A percentile compares a stretch with the other conserved stretches of the same genome.
Evolutionary conservation across 129 eudicot genomes (phyloP).

Genomic region (Chrysanthemum seticuspe): DNA sequence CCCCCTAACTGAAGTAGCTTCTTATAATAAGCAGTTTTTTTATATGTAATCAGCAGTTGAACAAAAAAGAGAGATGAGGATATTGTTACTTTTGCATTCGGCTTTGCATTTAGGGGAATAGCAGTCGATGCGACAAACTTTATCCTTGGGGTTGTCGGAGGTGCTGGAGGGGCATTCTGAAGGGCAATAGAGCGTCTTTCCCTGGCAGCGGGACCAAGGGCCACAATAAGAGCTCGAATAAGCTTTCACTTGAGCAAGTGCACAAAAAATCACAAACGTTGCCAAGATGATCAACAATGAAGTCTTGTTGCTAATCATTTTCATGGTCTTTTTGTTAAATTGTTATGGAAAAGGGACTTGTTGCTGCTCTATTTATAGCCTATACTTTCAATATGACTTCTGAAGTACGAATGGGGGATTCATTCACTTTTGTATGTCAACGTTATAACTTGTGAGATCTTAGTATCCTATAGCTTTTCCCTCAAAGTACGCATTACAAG

Average conservation of each 20-base stretch:
- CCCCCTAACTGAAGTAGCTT: no score
- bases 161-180: constrained; percentile 41
- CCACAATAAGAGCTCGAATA: constrained; percentile 29
- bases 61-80: background rate
- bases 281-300: constrained; percentile 8
- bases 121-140: constrained; percentile 48
- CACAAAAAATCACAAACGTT: constrained; percentile 23
- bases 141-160: constrained; percentile 34
- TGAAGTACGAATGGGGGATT: background rate
- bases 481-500: background rate
- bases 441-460: constrained; percentile 19
- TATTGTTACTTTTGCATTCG: constrained; percentile 28
- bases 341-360: background rate
- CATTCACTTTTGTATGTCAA: constrained; percentile 15
- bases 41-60: background rate
- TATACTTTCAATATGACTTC: background rate
- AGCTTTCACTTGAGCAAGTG: constrained; percentile 25
- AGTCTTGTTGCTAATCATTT: constrained; percentile 17
- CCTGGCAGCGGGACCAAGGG: constrained; percentile 15
- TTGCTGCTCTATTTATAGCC: constrained; percentile 22
- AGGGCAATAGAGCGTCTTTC: constrained; percentile 30
- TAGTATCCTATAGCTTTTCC: constrained; percentile 21
- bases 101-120: constrained; percentile 43
- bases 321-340: constrained; percentile 4
- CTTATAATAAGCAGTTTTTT: background rate